Conservation (phyloP, 1,139 yeast genomes). For the Sugiyamaella pinicola region DNA sequence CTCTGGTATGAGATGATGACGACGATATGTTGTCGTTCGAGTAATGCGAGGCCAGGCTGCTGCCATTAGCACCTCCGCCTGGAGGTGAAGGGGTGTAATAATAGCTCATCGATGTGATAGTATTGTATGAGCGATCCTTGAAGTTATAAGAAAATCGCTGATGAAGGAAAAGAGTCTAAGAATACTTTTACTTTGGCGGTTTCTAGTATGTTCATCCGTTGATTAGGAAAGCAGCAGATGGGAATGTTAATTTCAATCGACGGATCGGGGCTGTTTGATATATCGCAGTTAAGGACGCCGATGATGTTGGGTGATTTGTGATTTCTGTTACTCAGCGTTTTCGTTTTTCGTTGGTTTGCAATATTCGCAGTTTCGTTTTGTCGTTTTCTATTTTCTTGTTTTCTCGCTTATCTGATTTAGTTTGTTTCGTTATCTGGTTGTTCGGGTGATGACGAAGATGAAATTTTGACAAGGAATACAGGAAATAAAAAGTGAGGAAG, state of each 20-base stretch:
- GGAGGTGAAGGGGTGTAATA: conserved; percentile 26
- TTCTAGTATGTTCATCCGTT: conserved; percentile 16
- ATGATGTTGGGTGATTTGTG: neutral
- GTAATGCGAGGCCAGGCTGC: conserved; percentile 17
- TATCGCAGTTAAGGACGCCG: neutral
- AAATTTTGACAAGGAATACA: conserved; percentile 5
- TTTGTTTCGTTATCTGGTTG: neutral
- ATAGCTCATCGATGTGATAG: conserved; percentile 22
- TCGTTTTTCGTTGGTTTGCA: too few relatives aligned
- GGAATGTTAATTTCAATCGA: neutral
- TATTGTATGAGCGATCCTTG: neutral
- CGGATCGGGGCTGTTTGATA: neutral
- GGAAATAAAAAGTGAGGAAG: conserved; percentile 2
- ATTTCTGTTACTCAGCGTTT: too few relatives aligned
- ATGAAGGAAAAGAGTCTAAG: neutral
- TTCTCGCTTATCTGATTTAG: too few relatives aligned
- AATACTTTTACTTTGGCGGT: conserved; percentile 5
- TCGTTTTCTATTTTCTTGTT: too few relatives aligned
- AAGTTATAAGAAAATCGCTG: conserved; percentile 6
- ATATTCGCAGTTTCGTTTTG: too few relatives aligned
- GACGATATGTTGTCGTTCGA: neutral
- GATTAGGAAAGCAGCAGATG: too few relatives aligned
- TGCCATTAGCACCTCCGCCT: conserved; percentile 9
- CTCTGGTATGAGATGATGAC: conserved; percentile 1
- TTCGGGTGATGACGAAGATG: neutral